A percentile compares a stretch with the other conserved stretches of the same genome.
These are phyloP conservation scores for Neurospora sp. DNA, from an alignment of 495 filamentous ascomycete species.

Conservation along the genomic window DNA sequence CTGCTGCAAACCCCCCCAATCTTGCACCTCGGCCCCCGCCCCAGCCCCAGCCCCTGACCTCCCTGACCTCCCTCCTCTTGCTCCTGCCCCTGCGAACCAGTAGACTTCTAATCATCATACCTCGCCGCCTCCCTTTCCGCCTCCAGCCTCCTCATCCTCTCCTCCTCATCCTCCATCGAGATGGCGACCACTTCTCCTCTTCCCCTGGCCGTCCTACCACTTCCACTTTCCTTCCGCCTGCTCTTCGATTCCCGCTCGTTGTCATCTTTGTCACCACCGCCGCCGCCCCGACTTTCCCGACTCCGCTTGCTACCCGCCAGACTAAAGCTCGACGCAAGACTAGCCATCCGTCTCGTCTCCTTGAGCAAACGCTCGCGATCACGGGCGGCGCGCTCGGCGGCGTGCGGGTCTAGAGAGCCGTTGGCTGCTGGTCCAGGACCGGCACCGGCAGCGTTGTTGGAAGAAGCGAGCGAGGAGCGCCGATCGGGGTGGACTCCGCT, in stretches of 20 bases:
- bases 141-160: conserved; percentile 45
- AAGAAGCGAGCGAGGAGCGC: conserved; percentile 31
- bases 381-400: conserved; percentile 64
- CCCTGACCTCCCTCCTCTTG: not conserved
- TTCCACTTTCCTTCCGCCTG: conserved; percentile 24
- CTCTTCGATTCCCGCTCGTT: conserved; percentile 27
- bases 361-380: conserved; percentile 68
- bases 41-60: not conserved
- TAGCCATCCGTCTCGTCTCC: conserved; percentile 65
- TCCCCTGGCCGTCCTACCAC: conserved; percentile 25
- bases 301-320: conserved; percentile 28
- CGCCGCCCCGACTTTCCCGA: conserved; percentile 1
- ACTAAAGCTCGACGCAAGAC: conserved; percentile 28
- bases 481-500: conserved; percentile 20
- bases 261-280: not conserved
- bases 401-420: conserved; percentile 51
- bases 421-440: conserved; percentile 24
- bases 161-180: conserved; percentile 27
- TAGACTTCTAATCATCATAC: conserved; percentile 24
- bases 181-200: conserved; percentile 35
- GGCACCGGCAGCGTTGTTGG: not conserved
- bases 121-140: conserved; percentile 33
- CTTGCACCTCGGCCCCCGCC: not conserved
- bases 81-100: not conserved
- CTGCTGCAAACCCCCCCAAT: not conserved